Conservation (phyloP, 495 filamentous ascomycete species). For the Penicillium canariense region DNA sequence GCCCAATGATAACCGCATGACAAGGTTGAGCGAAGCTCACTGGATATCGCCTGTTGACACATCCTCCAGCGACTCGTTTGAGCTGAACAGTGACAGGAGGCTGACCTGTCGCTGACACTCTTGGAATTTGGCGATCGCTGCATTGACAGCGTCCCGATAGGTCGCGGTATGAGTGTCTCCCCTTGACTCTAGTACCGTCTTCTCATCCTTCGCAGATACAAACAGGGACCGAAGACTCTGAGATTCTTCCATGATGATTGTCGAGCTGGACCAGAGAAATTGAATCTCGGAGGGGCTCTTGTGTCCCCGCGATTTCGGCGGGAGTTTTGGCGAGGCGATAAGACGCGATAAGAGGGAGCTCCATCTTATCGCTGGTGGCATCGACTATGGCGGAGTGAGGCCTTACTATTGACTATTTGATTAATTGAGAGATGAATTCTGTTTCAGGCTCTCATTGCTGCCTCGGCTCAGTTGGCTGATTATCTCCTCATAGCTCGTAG, state of each 20-base stretch:
- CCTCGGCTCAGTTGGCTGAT: too few relatives aligned
- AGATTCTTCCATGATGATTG: constrained; percentile 51
- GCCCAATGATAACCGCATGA: constrained; percentile 22
- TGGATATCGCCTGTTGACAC: constrained; percentile 78
- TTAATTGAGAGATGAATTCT: too few relatives aligned
- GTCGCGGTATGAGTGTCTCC: constrained; percentile 52
- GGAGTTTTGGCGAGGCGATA: constrained; percentile 28
- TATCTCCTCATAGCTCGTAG: too few relatives aligned
- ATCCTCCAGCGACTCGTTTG: constrained; percentile 89
- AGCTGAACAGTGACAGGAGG: constrained; percentile 77
- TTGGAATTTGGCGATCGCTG: constrained; percentile 67
- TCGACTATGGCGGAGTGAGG: too few relatives aligned
- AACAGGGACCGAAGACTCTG: constrained; percentile 61
- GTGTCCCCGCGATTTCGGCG: constrained; percentile 22
- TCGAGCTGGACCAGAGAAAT: background rate
- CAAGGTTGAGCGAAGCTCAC: constrained; percentile 47
- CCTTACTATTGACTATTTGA: too few relatives aligned
- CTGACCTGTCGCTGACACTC: constrained; percentile 67
- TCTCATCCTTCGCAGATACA: constrained; percentile 53
- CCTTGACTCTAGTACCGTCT: constrained; percentile 47
- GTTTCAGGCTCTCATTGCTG: too few relatives aligned
- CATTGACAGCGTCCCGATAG: constrained; percentile 65
- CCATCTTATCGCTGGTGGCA: constrained; percentile 11
- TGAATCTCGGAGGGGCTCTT: background rate
- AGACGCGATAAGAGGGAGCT: constrained; percentile 9